Base-by-base conservation (phyloP, 345 rosid genomes). In the Luvunga scandens region DNA sequence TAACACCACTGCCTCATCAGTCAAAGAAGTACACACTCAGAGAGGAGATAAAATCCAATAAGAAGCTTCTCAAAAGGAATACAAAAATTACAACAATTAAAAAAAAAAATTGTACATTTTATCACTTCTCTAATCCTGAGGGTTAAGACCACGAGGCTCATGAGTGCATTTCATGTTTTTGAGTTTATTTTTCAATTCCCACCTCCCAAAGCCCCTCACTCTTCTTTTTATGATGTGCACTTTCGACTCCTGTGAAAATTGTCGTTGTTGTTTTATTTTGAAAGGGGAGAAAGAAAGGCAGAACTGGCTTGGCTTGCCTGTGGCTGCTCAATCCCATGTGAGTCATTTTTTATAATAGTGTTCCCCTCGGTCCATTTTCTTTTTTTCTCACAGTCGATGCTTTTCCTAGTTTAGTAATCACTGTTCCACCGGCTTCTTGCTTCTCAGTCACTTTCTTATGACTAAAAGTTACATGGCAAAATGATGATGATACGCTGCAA, bases 371-470 rank as follows among this genome's bases (percentile, higher is more conserved):
- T 61, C n/a, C 57, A 18, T 18, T 53, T 1, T 19, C 1, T 6
- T 75, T 65, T 45, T 19, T 77, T 65, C 64, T 66, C 14, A 72
- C 18, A 28, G 67, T 83, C 84, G 76, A 82, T 78, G 75, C 72
- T 28, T 72, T 85, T 60, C 76, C 73, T 76, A 63, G 42, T 75
- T 61, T 66, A 68, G 85, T 61, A 75, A 36, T 77, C 57, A 72
- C 72, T 79, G 73, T 71, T 80, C 81, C 25, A 61, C 86, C 80
- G 74, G 80, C 59, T 38, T 19, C 69, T 18, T 14, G 1, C 22
- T 53, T 53, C 73, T 63, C 80, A 42, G 82, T 83, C 81, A 25
- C 83, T 78, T 79, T 83, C 85, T 77, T 79, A 71, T 63, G 72
- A 33, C 82, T 21, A 66, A 62, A 27, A 65, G 73, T 38, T 81